Evolutionary conservation across 768 basidiomycete genomes (phyloP).

Genomic region (Mycena venus): DNA sequence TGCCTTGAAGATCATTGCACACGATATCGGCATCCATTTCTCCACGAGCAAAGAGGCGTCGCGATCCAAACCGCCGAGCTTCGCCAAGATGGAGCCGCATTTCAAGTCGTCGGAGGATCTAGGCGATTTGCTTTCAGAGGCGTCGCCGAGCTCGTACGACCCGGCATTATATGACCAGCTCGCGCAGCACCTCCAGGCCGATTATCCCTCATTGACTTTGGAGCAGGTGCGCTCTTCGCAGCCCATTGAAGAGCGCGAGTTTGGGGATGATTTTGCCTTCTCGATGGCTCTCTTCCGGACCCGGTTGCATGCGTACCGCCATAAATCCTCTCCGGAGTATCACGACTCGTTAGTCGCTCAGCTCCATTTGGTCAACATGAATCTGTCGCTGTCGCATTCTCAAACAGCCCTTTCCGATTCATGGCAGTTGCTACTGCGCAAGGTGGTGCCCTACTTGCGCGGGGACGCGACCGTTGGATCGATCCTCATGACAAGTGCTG

Average conservation of each 20-base stretch:
- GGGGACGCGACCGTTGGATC: conserved; percentile 69
- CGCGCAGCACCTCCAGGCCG: conserved; percentile 57
- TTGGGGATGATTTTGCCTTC: conserved; percentile 86
- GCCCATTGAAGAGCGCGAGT: conserved; percentile 77
- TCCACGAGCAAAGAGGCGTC: conserved; percentile 54
- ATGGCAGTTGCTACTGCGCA: conserved; percentile 81
- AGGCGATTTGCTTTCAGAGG: conserved; percentile 76
- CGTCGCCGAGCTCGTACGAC: conserved; percentile 78
- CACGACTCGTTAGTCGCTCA: conserved; percentile 67
- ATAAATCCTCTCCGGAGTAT: conserved; percentile 54
- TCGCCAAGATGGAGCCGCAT: conserved; percentile 64
- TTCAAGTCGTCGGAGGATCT: conserved; percentile 76
- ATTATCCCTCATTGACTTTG: conserved; percentile 73
- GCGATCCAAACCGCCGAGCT: conserved; percentile 71
- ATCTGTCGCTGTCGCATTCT: conserved; percentile 86
- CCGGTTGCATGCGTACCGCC: conserved; percentile 68
- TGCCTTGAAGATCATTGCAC: conserved; percentile 79
- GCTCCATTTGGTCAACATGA: conserved; percentile 85
- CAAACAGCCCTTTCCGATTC: conserved; percentile 82
- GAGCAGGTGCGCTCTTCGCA: conserved; percentile 75
- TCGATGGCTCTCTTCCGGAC: conserved; percentile 69
- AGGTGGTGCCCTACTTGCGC: conserved; percentile 73
- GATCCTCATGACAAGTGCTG: conserved; percentile 68
- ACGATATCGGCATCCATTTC: conserved; percentile 77
- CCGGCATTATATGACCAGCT: conserved; percentile 79